Base-by-base conservation (phyloP, 495 filamentous ascomycete genomes). In the Neurospora sp. region DNA sequence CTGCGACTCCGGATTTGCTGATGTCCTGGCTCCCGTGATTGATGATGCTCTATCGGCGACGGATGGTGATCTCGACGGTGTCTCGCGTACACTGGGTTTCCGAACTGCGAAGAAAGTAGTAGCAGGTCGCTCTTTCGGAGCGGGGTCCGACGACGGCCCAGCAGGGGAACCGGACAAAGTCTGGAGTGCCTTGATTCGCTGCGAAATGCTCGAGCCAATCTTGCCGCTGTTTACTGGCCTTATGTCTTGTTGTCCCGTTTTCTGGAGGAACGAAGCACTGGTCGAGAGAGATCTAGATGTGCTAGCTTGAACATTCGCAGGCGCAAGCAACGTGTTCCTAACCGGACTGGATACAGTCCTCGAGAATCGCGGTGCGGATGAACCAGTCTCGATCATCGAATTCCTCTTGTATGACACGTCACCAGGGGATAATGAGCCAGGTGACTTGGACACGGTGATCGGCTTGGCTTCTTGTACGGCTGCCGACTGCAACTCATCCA, bases 131-230 rank as follows among this genome's bases (percentile, higher is more conserved):
- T 78, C 78, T 69, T 78, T 78, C 10, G 74, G 74, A 16, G 76
- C 48, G 12, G 76, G 59, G 40, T 75, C 71, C 27, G 81, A 74
- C 27, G 81, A 74, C 5, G 75, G 69, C n/a, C 76, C 76, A 18
- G 78, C 79, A 4, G 74, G 38, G 59, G 42, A 82, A 53, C 81
- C 85, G 1, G 90, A 90, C n/a, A 93, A 83, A 73, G 90, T 91
- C 77, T 94, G 91, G 61, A 97, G 84, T 16, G 93, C 93, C 77
- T 96, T 93, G 77, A 97, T 97, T 70, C 94, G 90, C 79, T 92
- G 91, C 9, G 93, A 94, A 76, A 97, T 97, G 46, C 93, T 93
- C 37, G 91, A 92, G 3, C 93, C 94, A 22, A 97, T 87, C 77
- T 93, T 95, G 80, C 89, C 86, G 79, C 91, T 35, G 31, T 35